phyloP scores from a whole-genome alignment of 768 basidiomycete species.

The Crassisporium funariophilum region DNA sequence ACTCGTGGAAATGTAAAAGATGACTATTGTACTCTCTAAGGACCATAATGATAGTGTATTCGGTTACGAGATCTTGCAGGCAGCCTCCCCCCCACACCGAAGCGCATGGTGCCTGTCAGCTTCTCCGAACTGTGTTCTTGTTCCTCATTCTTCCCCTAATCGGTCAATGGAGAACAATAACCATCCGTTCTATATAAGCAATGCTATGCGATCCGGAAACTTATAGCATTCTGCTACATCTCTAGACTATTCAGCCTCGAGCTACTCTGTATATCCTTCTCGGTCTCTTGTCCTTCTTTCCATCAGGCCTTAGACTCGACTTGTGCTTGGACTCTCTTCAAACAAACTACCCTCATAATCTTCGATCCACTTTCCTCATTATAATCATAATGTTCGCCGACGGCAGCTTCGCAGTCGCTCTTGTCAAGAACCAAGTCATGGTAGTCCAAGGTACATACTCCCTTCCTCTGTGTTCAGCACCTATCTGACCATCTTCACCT shows the following conservation, averaged over 20 bases:
- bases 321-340: not conserved
- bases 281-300: constrained; percentile 20
- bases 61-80: no score
- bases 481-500: constrained; percentile 12
- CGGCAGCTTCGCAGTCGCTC: constrained; percentile 66
- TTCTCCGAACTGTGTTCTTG: not conserved
- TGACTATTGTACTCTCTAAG: no score
- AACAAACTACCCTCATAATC: not conserved
- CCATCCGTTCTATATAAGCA: constrained; percentile 13
- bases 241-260: not conserved
- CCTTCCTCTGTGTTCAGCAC: not conserved
- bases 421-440: constrained; percentile 69
- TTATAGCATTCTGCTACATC: constrained; percentile 10
- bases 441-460: constrained; percentile 61
- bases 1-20: no score
- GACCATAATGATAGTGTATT: no score
- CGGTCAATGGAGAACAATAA: constrained; percentile 17
- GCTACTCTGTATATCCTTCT: constrained; percentile 1
- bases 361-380: not conserved
- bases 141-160: not conserved
- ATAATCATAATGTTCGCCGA: constrained; percentile 42
- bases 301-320: constrained; percentile 10
- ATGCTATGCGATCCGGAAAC: not conserved
- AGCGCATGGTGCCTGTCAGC: no score
- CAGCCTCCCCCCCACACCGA: no score